Percentiles rank a stretch among this genome's conserved stretches.
Conservation (phyloP, 306 rosid species). For the Sophora flavescens region DNA sequence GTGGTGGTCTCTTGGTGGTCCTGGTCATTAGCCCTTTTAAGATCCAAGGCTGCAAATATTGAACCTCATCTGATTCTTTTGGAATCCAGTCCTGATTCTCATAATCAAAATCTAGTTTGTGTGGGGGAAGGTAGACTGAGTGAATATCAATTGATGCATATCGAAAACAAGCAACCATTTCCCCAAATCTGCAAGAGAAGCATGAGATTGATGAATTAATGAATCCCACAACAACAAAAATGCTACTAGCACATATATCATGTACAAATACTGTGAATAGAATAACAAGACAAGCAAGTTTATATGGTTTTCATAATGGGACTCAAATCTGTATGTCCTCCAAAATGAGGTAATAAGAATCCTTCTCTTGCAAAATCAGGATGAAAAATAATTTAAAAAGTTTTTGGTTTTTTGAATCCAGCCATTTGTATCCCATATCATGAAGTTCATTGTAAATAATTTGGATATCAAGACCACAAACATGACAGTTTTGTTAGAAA, state of each 20-base stretch:
- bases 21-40: constrained; percentile 22
- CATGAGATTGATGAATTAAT: constrained; percentile 32
- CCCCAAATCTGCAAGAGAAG: constrained; percentile 73
- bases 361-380: constrained; percentile 36
- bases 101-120: constrained; percentile 65
- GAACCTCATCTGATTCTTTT: constrained; percentile 80
- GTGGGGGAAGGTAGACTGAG: constrained; percentile 90
- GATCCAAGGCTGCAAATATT: constrained; percentile 45
- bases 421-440: too few species aligned
- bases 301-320: constrained; percentile 35
- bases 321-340: constrained; percentile 29
- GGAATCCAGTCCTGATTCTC: constrained; percentile 86
- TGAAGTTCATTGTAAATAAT: too few species aligned
- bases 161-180: constrained; percentile 97
- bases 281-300: constrained; percentile 30
- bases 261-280: constrained; percentile 19
- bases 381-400: too few species aligned
- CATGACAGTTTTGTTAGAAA: too few species aligned
- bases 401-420: too few species aligned
- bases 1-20: too few species aligned
- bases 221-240: constrained; percentile 25
- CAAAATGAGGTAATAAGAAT: constrained; percentile 38
- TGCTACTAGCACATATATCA: not conserved
- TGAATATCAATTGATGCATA: constrained; percentile 91
- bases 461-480: too few species aligned